Conservation (phyloP, 2,329 filamentous ascomycete genomes). For the Microascus cirrosus region DNA sequence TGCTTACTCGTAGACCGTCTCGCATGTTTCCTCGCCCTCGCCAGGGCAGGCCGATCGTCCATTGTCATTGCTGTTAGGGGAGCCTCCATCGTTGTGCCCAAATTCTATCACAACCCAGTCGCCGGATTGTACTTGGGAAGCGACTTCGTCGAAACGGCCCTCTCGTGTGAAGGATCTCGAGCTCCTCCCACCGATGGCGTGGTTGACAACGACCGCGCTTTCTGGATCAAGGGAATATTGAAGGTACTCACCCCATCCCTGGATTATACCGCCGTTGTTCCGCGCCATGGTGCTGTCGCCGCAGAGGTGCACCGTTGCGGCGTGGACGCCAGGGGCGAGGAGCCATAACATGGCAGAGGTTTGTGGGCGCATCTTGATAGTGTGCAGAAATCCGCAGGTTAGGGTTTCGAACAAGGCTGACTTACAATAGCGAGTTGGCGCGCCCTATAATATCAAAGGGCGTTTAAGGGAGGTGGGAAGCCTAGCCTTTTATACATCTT, state of each 20-base stretch:
- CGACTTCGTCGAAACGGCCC: constrained; percentile 49
- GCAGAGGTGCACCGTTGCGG: constrained; percentile 37
- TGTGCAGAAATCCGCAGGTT: too few species aligned
- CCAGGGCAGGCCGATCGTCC: constrained; percentile 49
- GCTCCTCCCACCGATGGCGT: constrained; percentile 54
- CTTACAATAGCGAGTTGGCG: not conserved
- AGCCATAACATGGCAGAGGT: not conserved
- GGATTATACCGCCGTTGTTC: constrained; percentile 24
- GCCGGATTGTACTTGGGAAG: constrained; percentile 36
- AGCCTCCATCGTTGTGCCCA: constrained; percentile 61
- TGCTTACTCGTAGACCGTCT: constrained; percentile 31
- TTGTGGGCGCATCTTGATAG: not conserved
- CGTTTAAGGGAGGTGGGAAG: not conserved
- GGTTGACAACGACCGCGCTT: constrained; percentile 30
- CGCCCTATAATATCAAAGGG: not conserved
- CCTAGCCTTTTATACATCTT: not conserved
- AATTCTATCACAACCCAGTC: constrained; percentile 64
- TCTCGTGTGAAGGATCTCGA: constrained; percentile 57
- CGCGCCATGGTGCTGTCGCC: constrained; percentile 54
- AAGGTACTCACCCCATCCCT: constrained; percentile 55
- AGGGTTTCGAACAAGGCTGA: not conserved
- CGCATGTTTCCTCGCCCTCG: constrained; percentile 39
- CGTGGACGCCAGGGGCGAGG: not conserved
- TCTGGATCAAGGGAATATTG: constrained; percentile 28
- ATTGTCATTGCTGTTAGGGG: constrained; percentile 42